These are phyloP conservation scores for Phaffomyces thermotolerans DNA, from an alignment of 805 yeast genomes.

Conservation along the genomic window DNA sequence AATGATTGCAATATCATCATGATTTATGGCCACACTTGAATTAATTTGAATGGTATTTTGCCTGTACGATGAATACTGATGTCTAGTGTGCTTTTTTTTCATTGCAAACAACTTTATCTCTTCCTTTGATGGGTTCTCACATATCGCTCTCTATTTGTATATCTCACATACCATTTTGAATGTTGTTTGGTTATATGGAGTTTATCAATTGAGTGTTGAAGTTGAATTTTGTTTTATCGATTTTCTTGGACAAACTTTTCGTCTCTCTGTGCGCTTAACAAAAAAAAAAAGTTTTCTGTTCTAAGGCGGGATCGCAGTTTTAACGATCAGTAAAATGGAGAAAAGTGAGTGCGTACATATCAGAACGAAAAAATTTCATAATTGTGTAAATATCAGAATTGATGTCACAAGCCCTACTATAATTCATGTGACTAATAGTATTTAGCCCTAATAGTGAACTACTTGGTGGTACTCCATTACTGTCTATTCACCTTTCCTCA, in stretches of 20 bases:
- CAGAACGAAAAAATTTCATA: not conserved
- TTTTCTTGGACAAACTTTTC: conserved; percentile 2
- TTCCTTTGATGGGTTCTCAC: not conserved
- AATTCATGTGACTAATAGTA: not conserved
- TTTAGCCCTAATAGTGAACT: not conserved
- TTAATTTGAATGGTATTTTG: too few relatives aligned
- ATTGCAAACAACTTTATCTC: not conserved
- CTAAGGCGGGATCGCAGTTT: not conserved
- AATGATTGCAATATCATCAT: not conserved
- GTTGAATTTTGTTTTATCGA: conserved; percentile 11
- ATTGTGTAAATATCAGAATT: not conserved
- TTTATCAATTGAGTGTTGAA: not conserved
- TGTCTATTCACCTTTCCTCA: not conserved
- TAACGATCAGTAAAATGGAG: too few relatives aligned
- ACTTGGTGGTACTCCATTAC: not conserved
- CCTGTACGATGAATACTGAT: not conserved
- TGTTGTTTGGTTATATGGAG: conserved; percentile 16
- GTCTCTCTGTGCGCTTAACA: conserved; percentile 2
- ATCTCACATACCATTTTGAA: conserved; percentile 41
- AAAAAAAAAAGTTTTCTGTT: not conserved
- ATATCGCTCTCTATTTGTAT: not conserved
- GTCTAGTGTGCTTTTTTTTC: not conserved
- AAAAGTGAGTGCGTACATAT: not conserved
- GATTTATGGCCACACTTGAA: not conserved
- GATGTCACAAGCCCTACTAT: not conserved